phyloP scores from a whole-genome alignment of 2,329 filamentous ascomycete species.

The Talaromyces sp. region DNA sequence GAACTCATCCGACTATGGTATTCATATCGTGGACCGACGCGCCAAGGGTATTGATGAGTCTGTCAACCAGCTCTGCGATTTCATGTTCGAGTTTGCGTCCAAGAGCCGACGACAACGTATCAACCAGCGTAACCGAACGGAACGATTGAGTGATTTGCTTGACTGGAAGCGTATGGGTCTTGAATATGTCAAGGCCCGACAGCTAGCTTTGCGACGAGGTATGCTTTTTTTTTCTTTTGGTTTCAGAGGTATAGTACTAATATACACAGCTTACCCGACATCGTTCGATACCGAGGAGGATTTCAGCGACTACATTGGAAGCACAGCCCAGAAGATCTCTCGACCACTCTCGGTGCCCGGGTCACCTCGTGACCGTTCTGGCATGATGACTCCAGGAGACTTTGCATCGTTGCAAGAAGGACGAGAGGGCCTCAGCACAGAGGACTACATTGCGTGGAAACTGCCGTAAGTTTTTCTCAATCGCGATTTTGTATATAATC shows the following conservation, averaged over 20 bases:
- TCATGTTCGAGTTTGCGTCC: constrained; percentile 89
- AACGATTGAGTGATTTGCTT: constrained; percentile 87
- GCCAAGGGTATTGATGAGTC: constrained; percentile 96
- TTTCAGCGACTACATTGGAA: constrained; percentile 85
- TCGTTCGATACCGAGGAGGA: constrained; percentile 75
- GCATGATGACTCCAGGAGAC: constrained; percentile 99
- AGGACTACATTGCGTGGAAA: constrained; percentile 98
- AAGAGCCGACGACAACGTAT: constrained; percentile 96
- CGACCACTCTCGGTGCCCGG: constrained; percentile 91
- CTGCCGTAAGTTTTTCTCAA: constrained; percentile 67
- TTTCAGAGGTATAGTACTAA: constrained; percentile 18
- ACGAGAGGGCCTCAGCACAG: constrained; percentile 85
- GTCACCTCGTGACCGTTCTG: constrained; percentile 81
- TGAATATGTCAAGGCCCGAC: constrained; percentile 97
- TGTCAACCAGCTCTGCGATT: constrained; percentile 86
- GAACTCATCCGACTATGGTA: constrained; percentile 95
- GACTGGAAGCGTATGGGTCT: constrained; percentile 99
- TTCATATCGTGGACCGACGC: constrained; percentile 96
- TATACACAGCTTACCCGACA: constrained; percentile 67
- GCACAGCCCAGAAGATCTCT: constrained; percentile 91
- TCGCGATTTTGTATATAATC: constrained; percentile 27
- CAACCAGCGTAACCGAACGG: constrained; percentile 96
- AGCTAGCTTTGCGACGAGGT: constrained; percentile 77
- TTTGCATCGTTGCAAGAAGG: constrained; percentile 96
- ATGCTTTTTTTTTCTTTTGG: constrained; percentile 12